Base-by-base conservation (phyloP, 768 basidiomycete species). In the Russula sp. region DNA sequence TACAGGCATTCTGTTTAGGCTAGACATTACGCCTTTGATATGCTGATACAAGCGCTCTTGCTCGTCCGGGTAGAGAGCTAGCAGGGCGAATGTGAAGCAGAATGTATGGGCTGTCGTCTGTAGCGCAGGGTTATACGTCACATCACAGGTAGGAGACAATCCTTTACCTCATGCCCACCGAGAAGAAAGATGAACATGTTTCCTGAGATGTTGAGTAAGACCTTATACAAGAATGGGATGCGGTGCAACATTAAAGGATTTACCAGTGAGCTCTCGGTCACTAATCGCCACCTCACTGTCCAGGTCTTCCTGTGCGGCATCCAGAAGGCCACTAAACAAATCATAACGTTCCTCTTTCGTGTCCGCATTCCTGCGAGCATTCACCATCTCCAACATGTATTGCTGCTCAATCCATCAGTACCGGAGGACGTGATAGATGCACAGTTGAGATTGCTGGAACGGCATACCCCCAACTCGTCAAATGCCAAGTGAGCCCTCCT, bases 11-110 rank as follows among this genome's bases (percentile, higher is more conserved):
- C 60, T 20, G 47, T 75, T 75, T 54, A 62, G 45, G 13, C 74
- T 69, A 18, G 74, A 62, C 39, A 77, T 62, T 4, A 77, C 68
- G 5, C 62, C 59, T 20, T 69, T 72, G 61, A 78, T 75, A 62
- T 74, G 76, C 61, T 72, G 59, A 62, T 71, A 76, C 35, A 77
- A 62, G 51, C 70, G 75, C 55, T 75, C 78, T 68, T 82, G 80
- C 59, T 77, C 74, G 2, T 78, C 76, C 1, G 71, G 73, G 63
- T 77, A 70, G 13, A 80, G 68, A 0, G 80, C 80, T 3, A 82
- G 72, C 52, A 80, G 63, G 4, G 71, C 79, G 58, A 80, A 73
- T 0, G 75, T 65, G 67, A 74, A 78, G 53, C 71, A 72, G 7
- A 79, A 61, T 7, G 77, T 73, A 61, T 77, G 71, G 10, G 73